Conservation (phyloP, 495 filamentous ascomycete genomes). For the Glonium stellatum region DNA sequence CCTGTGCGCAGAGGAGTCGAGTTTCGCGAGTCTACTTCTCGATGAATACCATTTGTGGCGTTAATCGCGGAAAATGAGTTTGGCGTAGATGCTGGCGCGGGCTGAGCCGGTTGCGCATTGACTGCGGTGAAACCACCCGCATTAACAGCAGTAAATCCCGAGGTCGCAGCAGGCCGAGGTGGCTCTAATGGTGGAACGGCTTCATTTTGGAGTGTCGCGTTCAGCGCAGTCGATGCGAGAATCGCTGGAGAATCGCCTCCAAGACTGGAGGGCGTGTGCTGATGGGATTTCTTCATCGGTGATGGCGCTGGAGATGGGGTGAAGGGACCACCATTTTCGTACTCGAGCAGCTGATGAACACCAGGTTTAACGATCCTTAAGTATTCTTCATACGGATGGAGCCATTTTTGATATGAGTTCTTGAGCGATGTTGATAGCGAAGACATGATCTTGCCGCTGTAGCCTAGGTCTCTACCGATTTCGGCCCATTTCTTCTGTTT, state of each 20-base stretch:
- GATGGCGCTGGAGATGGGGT: conserved; percentile 87
- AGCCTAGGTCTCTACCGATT: conserved; percentile 92
- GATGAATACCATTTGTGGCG: conserved; percentile 46
- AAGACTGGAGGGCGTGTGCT: conserved; percentile 60
- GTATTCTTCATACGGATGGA: conserved; percentile 95
- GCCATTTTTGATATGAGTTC: conserved; percentile 94
- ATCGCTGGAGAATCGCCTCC: conserved; percentile 65
- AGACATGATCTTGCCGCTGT: conserved; percentile 99
- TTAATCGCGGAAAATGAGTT: conserved; percentile 78
- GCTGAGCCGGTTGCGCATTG: conserved; percentile 27
- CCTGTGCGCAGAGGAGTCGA: conserved; percentile 40
- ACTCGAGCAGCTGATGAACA: conserved; percentile 91
- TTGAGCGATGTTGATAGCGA: conserved; percentile 98
- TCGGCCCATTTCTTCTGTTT: conserved; percentile 99
- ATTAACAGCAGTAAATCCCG: conserved; percentile 81
- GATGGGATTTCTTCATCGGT: conserved; percentile 70
- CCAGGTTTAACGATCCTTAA: conserved; percentile 85
- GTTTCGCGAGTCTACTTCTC: conserved; percentile 44
- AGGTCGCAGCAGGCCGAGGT: conserved; percentile 37
- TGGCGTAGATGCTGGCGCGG: conserved; percentile 25
- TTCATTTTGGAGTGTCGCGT: conserved; percentile 52
- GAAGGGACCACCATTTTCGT: conserved; percentile 86
- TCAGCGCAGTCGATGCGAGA: conserved; percentile 59
- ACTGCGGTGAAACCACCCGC: conserved; percentile 62
- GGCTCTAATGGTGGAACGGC: conserved; percentile 47